Conservation (phyloP, 768 basidiomycete genomes). For the Lyophyllum semitale region DNA sequence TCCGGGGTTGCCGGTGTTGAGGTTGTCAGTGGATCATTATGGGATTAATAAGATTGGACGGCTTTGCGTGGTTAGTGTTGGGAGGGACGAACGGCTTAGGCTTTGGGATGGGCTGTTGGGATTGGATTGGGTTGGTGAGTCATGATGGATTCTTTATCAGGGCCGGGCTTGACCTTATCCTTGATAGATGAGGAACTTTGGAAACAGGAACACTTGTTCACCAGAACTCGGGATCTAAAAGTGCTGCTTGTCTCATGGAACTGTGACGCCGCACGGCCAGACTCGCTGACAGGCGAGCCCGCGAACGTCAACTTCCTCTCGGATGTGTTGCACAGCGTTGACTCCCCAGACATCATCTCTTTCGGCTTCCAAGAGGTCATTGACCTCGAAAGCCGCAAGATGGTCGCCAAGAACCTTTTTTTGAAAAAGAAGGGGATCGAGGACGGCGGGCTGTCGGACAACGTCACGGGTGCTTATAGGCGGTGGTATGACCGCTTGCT, state of each 20-base stretch:
- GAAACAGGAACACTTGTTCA: constrained; percentile 76
- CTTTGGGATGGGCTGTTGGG: constrained; percentile 92
- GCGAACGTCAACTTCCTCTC: constrained; percentile 82
- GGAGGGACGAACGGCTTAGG: constrained; percentile 68
- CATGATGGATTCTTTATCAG: neutral
- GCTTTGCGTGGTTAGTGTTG: constrained; percentile 74
- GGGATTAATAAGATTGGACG: constrained; percentile 70
- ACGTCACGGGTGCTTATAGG: constrained; percentile 85
- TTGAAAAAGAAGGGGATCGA: constrained; percentile 70
- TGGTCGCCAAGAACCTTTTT: constrained; percentile 90
- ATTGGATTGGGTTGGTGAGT: constrained; percentile 84
- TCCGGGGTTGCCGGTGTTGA: constrained; percentile 60
- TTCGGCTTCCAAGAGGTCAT: constrained; percentile 98
- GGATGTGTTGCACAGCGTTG: constrained; percentile 71
- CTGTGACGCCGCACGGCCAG: constrained; percentile 85
- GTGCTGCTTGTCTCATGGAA: constrained; percentile 92
- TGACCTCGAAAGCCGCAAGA: constrained; percentile 89
- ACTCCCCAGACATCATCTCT: constrained; percentile 83
- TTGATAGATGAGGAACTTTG: constrained; percentile 70
- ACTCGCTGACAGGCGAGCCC: constrained; percentile 60
- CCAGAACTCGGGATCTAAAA: constrained; percentile 75
- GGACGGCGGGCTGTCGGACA: constrained; percentile 67
- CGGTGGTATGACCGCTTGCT: constrained; percentile 85
- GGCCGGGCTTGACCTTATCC: neutral
- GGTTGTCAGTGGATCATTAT: constrained; percentile 69